A percentile compares a stretch with the other conserved stretches of the same genome.
Conservation (phyloP, 1,284 basidiomycete genomes). For the Melampsora larici-populina region DNA sequence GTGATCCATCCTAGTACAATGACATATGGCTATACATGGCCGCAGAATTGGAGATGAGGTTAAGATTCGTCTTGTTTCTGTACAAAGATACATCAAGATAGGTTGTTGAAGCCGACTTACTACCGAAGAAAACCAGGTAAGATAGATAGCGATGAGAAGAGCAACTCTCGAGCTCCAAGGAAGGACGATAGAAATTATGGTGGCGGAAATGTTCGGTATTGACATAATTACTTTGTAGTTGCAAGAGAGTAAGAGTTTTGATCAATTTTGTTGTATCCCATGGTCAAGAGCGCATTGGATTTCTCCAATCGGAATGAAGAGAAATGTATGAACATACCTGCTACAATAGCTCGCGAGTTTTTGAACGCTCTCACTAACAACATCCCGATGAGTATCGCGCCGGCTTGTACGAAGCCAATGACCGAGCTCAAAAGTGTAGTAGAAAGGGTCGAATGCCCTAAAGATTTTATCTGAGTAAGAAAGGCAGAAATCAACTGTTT, state of each 20-base stretch:
- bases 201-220: neutral
- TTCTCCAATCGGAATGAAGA: too few relatives aligned
- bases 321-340: neutral
- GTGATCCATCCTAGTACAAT: conserved; percentile 3
- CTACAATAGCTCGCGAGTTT: neutral
- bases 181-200: neutral
- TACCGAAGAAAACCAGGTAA: neutral
- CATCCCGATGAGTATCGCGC: neutral
- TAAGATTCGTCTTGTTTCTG: too few relatives aligned
- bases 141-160: neutral
- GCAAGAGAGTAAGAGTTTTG: too few relatives aligned
- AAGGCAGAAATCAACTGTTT: too few relatives aligned
- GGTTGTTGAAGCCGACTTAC: neutral
- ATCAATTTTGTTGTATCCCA: too few relatives aligned
- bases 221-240: neutral
- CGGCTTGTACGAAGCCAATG: neutral
- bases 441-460: neutral
- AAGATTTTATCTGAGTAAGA: neutral
- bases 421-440: neutral
- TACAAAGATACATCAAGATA: too few relatives aligned
- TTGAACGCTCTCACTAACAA: neutral
- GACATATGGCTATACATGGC: neutral
- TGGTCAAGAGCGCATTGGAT: too few relatives aligned
- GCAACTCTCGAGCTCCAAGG: neutral
- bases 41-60: too few relatives aligned